These are phyloP conservation scores for Cryptococcus depauperatus DNA, from an alignment of 1,284 basidiomycete genomes.

Conservation along the genomic window DNA sequence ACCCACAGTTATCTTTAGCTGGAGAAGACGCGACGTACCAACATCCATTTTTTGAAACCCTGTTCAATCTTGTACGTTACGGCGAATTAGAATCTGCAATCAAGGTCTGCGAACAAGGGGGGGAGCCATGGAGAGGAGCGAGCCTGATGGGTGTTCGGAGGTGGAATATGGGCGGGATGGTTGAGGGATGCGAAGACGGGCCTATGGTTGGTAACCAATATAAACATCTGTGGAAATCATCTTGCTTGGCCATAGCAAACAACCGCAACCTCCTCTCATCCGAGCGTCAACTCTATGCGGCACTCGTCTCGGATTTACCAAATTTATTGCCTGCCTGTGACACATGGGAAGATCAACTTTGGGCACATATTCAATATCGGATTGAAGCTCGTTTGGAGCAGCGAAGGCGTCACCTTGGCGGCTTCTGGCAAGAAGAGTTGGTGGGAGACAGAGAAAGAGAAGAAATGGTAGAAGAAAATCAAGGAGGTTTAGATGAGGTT, in stretches of 20 bases:
- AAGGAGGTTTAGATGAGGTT: slow-evolving; percentile 38
- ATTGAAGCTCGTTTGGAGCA: slow-evolving; percentile 56
- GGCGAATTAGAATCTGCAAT: slow-evolving; percentile 76
- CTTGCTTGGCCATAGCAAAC: slow-evolving; percentile 67
- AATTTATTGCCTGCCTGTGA: slow-evolving; percentile 68
- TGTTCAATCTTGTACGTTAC: slow-evolving; percentile 39
- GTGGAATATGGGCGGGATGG: slow-evolving; percentile 40
- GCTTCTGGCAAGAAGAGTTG: slow-evolving; percentile 43
- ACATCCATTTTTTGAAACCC: slow-evolving; percentile 32
- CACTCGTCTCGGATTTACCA: slow-evolving; percentile 72
- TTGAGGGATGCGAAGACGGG: slow-evolving; percentile 12
- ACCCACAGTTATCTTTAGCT: slow-evolving; percentile 32
- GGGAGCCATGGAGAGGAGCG: slow-evolving; percentile 72
- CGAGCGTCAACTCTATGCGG: slow-evolving; percentile 79
- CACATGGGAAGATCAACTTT: slow-evolving; percentile 91
- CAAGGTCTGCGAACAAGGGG: slow-evolving; percentile 69
- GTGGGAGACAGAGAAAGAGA: slow-evolving; percentile 27
- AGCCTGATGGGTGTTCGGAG: slow-evolving; percentile 45
- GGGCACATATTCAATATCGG: slow-evolving; percentile 79
- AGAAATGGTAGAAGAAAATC: slow-evolving; percentile 20
- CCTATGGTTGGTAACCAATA: slow-evolving; percentile 55
- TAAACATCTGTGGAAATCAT: slow-evolving; percentile 73
- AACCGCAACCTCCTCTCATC: slow-evolving; percentile 60
- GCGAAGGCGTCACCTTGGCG: slow-evolving; percentile 38
- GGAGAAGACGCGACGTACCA: slow-evolving; percentile 43